Evolutionary conservation across 495 filamentous ascomycete genomes (phyloP).

Genomic region (Hypoxylon intermedium): DNA sequence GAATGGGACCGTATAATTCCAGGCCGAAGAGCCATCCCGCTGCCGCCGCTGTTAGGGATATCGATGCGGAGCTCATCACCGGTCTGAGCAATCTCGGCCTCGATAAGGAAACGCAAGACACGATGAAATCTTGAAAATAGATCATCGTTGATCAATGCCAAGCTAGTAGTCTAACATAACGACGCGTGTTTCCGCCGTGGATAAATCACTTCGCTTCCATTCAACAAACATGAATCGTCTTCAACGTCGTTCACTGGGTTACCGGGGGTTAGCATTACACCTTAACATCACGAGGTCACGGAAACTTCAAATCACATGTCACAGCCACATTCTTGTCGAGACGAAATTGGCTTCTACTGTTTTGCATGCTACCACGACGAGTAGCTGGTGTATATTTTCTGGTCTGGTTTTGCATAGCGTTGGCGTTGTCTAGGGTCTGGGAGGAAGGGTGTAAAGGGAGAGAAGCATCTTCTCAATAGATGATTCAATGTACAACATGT

Average conservation of each 20-base stretch:
- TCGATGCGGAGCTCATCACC: constrained; percentile 58
- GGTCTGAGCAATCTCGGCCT: constrained; percentile 54
- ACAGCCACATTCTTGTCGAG: constrained; percentile 6
- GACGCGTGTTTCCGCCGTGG: too few species aligned
- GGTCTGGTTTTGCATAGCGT: constrained; percentile 31
- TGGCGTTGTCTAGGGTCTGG: constrained; percentile 22
- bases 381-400: constrained; percentile 18
- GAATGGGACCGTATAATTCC: constrained; percentile 12
- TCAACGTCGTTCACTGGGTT: constrained; percentile 2
- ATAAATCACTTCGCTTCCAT: too few species aligned
- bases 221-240: background rate
- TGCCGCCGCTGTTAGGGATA: constrained; percentile 43
- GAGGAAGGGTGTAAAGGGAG: too few species aligned
- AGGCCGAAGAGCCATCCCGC: constrained; percentile 12
- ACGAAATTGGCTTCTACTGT: constrained; percentile 17
- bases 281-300: background rate
- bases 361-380: constrained; percentile 10
- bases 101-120: constrained; percentile 42
- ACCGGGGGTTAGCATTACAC: background rate
- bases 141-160: background rate
- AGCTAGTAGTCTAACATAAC: too few species aligned
- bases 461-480: constrained; percentile 24
- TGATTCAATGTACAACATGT: constrained; percentile 26
- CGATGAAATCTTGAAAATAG: constrained; percentile 13
- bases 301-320: background rate